Percentiles rank a stretch among this genome's conserved stretches.
phyloP scores from a whole-genome alignment of 116 monocot species.

The Phalaenopsis hybrid region DNA sequence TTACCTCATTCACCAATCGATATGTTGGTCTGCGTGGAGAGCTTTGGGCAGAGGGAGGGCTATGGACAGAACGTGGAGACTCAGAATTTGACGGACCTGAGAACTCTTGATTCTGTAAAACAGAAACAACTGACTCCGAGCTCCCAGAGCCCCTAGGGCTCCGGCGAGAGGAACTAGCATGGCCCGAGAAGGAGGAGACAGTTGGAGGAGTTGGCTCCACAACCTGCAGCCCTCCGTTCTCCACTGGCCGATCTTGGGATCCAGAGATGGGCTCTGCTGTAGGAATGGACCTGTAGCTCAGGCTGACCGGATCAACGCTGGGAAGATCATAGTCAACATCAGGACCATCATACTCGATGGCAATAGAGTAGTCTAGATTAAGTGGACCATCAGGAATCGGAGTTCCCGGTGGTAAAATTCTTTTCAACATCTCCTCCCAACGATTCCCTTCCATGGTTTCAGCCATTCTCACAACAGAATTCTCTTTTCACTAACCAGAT shows the following conservation, averaged over 20 bases:
- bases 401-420: slow-evolving; percentile 66
- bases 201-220: slow-evolving; percentile 40
- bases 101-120: slow-evolving; percentile 56
- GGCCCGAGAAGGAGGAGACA: slow-evolving; percentile 30
- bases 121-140: slow-evolving; percentile 58
- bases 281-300: slow-evolving; percentile 30
- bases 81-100: slow-evolving; percentile 57
- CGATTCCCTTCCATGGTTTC: slow-evolving; percentile 31
- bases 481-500: background rate
- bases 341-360: slow-evolving; percentile 67
- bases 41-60: slow-evolving; percentile 24
- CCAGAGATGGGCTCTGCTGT: slow-evolving; percentile 33
- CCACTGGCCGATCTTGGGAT: slow-evolving; percentile 12
- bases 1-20: slow-evolving; percentile 30
- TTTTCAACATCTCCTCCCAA: slow-evolving; percentile 66
- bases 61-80: slow-evolving; percentile 19
- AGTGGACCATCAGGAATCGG: slow-evolving; percentile 43
- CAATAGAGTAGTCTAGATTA: slow-evolving; percentile 77
- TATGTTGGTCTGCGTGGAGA: slow-evolving; percentile 10
- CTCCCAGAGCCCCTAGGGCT: slow-evolving; percentile 30
- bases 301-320: slow-evolving; percentile 46
- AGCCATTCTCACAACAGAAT: slow-evolving; percentile 28
- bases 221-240: slow-evolving; percentile 28
- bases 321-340: slow-evolving; percentile 65
- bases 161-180: slow-evolving; percentile 15